Percentiles rank a stretch among this genome's conserved stretches.
phyloP scores from a whole-genome alignment of 495 filamentous ascomycete species.

The Clavariopsis aquatica region DNA sequence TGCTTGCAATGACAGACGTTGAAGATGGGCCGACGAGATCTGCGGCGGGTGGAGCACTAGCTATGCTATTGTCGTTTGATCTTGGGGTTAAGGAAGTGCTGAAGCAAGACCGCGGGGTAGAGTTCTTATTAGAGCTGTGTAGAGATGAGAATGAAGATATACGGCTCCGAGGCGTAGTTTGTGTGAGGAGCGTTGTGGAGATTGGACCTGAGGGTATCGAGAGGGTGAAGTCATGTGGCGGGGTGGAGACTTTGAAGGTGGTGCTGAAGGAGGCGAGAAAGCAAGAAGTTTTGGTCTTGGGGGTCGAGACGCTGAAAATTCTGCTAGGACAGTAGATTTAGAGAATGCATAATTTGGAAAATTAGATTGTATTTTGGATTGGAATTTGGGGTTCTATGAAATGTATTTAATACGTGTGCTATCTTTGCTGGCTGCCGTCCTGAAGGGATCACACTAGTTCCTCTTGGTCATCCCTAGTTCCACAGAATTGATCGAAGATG shows the following conservation, averaged over 20 bases:
- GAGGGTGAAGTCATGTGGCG: slow-evolving; percentile 49
- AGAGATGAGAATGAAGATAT: slow-evolving; percentile 66
- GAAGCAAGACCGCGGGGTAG: slow-evolving; percentile 66
- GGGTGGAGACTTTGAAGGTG: slow-evolving; percentile 37
- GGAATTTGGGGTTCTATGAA: not conserved
- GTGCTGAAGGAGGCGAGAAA: slow-evolving; percentile 29
- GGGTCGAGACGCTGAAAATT: slow-evolving; percentile 36
- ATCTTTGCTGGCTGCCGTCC: too few species aligned
- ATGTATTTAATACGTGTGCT: too few species aligned
- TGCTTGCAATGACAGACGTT: slow-evolving; percentile 83
- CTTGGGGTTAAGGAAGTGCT: slow-evolving; percentile 67
- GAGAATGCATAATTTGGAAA: not conserved
- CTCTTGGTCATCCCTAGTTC: too few species aligned
- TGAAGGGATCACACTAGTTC: too few species aligned
- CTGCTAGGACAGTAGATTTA: slow-evolving; percentile 18
- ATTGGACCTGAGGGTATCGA: slow-evolving; percentile 49
- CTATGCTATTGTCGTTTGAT: slow-evolving; percentile 77
- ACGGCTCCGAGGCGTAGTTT: slow-evolving; percentile 75
- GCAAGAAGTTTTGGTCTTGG: slow-evolving; percentile 30
- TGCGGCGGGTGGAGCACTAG: slow-evolving; percentile 85
- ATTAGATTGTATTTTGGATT: not conserved
- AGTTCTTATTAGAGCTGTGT: slow-evolving; percentile 71
- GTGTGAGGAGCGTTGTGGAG: slow-evolving; percentile 65
- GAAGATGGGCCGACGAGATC: slow-evolving; percentile 76
- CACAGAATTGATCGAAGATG: too few species aligned